Evolutionary conservation across 2,329 filamentous ascomycete species (phyloP).

Genomic region (Talaromyces verruculosus): DNA sequence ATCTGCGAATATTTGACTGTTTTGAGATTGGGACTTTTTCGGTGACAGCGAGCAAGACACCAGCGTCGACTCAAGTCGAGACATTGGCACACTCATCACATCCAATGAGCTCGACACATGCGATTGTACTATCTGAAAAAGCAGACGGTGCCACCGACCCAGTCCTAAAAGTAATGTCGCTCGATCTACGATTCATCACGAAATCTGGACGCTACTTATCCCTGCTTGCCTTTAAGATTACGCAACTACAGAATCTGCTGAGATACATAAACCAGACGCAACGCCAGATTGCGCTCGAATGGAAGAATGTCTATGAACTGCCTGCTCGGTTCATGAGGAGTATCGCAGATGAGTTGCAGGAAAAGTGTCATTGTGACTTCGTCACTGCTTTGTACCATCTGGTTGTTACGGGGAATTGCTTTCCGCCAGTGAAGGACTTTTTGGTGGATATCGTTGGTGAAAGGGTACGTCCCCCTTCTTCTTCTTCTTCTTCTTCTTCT

Average conservation of each 20-base stretch:
- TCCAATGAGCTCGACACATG: slow-evolving; percentile 71
- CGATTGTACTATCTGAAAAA: slow-evolving; percentile 57
- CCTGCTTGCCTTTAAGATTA: slow-evolving; percentile 80
- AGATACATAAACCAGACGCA: slow-evolving; percentile 82
- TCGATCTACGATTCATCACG: slow-evolving; percentile 81
- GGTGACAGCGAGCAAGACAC: slow-evolving; percentile 36
- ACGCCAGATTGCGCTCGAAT: slow-evolving; percentile 75
- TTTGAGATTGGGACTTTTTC: slow-evolving; percentile 67
- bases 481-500: not conserved
- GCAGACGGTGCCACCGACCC: slow-evolving; percentile 30
- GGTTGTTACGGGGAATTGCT: slow-evolving; percentile 78
- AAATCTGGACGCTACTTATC: slow-evolving; percentile 74
- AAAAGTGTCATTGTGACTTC: slow-evolving; percentile 64
- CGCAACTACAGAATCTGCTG: slow-evolving; percentile 80
- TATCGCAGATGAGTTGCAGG: slow-evolving; percentile 71
- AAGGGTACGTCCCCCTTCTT: slow-evolving; percentile 52
- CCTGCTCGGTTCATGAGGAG: slow-evolving; percentile 74
- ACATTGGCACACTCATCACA: slow-evolving; percentile 67
- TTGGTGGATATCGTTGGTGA: slow-evolving; percentile 79
- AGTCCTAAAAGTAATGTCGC: slow-evolving; percentile 60
- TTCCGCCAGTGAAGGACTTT: slow-evolving; percentile 77
- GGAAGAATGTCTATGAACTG: slow-evolving; percentile 77
- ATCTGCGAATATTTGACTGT: slow-evolving; percentile 81
- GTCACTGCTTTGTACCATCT: slow-evolving; percentile 79
- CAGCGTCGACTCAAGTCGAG: slow-evolving; percentile 33